Base-by-base conservation (phyloP, 139 green algal genomes). In the Monoraphidium neglectum region DNA sequence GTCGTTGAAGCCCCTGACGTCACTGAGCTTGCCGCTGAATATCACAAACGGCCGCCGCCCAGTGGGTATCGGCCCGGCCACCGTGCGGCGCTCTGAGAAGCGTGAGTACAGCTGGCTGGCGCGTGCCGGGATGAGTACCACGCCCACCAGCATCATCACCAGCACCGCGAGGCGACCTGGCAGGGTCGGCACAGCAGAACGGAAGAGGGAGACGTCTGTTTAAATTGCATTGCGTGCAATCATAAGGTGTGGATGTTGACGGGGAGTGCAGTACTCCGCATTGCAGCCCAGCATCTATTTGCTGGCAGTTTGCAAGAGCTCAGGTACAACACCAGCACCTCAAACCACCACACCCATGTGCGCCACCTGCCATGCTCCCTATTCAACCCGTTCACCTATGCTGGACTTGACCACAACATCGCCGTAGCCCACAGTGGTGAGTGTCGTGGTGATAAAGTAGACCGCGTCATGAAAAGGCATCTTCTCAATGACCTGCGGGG, bases 101-200 rank as follows among this genome's bases (percentile, higher is more conserved):
- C 92, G 84, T 15, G 33, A 65, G 75, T 93, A 95, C 51, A 96
- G 77, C 83, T 90, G 80, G 26, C 77, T 74, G 28, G 91, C 84
- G 24, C 84, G 70, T 24, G 94, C 90, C 6, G 92, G 92, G 80
- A 97, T 96, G 51, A 93, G 59, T 47, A 97, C 91, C 38, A 96
- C 84, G 15, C 89, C 91, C 10, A 95, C 66, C 33, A 76, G 74
- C 82, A 97, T 96, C 83, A 94, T 93, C 46, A 73, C 72, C 33
- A 96, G 65, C 51, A 96, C 81, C 4, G 86, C 81, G 13, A 87
- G 35, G 8, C 87, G 90, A 54, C 92, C 92, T 63, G 88, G 13
- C 1, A 16, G n/a, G 35, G 43, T 51, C 8, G 57, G 57, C 15
- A 13, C 10, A 38, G 57, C 10, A 15, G 57, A 33, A 65, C 12